These are phyloP conservation scores for Pseudophaeomoniella oleicola DNA, from an alignment of 2,329 filamentous ascomycete genomes.

Conservation along the genomic window DNA sequence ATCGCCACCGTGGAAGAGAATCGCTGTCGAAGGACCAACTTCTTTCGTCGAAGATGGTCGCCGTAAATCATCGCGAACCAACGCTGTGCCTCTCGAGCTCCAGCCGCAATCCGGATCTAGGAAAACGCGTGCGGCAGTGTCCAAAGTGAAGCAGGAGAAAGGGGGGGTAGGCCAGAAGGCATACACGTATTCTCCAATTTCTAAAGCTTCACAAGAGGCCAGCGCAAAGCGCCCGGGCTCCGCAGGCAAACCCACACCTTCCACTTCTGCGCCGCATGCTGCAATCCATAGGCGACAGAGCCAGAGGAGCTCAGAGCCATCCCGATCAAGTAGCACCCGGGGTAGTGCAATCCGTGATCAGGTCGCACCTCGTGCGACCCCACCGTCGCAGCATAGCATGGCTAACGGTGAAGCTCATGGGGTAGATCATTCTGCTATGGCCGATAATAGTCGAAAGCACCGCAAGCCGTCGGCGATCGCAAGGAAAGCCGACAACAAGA, in stretches of 20 bases:
- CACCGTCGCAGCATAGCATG: not conserved
- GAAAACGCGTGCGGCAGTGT: conserved; percentile 26
- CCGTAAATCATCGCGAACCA: conserved; percentile 46
- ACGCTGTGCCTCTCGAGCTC: conserved; percentile 31
- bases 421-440: not conserved
- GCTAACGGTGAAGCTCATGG: not conserved
- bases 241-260: not conserved
- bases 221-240: not conserved
- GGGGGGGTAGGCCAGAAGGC: not conserved
- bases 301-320: not conserved
- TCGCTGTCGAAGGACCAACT: conserved; percentile 72
- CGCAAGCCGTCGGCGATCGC: not conserved
- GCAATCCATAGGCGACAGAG: not conserved
- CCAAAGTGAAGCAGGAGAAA: conserved; percentile 6
- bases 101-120: conserved; percentile 32
- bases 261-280: not conserved
- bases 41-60: conserved; percentile 55
- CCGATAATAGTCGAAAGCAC: not conserved
- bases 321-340: not conserved
- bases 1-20: conserved; percentile 89
- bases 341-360: not conserved
- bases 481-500: not conserved
- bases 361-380: not conserved
- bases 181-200: not conserved
- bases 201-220: not conserved